A percentile compares a stretch with the other conserved stretches of the same genome.
Conservation (phyloP, 75 land plant species). For the Isoetes taiwanensis region DNA sequence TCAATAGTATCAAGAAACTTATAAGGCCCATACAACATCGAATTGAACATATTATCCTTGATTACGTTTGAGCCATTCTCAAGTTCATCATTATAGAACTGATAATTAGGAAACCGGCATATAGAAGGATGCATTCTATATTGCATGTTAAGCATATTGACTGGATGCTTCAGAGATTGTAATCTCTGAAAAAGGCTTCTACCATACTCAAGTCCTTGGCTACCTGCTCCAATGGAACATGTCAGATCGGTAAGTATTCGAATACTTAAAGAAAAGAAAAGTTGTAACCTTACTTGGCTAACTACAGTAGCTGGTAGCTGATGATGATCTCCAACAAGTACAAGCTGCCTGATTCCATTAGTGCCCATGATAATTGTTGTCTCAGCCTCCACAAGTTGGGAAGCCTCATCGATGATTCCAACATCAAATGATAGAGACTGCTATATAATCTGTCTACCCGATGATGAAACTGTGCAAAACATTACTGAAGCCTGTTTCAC, state of each 20-base stretch:
- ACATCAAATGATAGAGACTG: conserved; percentile 26
- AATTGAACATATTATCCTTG: too few species aligned
- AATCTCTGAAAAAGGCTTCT: conserved; percentile 79
- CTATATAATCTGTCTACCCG: conserved; percentile 15
- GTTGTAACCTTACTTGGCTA: conserved; percentile 41
- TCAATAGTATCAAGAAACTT: conserved; percentile 42
- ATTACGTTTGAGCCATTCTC: conserved; percentile 47
- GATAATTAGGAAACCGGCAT: conserved; percentile 49
- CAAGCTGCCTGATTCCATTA: conserved; percentile 33
- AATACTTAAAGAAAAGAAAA: too few species aligned
- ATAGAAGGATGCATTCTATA: conserved; percentile 87
- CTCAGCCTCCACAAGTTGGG: conserved; percentile 80
- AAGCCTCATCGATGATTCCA: conserved; percentile 72
- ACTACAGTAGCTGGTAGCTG: conserved; percentile 64
- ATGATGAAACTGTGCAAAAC: conserved; percentile 60
- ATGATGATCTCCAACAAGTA: conserved; percentile 67
- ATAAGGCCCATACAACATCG: conserved; percentile 66
- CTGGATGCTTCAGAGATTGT: conserved; percentile 32
- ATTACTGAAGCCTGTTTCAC: conserved; percentile 29
- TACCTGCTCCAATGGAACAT: conserved; percentile 22
- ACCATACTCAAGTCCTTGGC: conserved; percentile 41
- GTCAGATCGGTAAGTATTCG: neutral
- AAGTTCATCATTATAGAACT: conserved; percentile 39
- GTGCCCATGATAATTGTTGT: conserved; percentile 42
- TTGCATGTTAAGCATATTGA: conserved; percentile 47